A percentile compares a stretch with the other conserved stretches of the same genome.
Conservation (phyloP, 495 filamentous ascomycete genomes). For the Lasiosphaeriaceae sp. region DNA sequence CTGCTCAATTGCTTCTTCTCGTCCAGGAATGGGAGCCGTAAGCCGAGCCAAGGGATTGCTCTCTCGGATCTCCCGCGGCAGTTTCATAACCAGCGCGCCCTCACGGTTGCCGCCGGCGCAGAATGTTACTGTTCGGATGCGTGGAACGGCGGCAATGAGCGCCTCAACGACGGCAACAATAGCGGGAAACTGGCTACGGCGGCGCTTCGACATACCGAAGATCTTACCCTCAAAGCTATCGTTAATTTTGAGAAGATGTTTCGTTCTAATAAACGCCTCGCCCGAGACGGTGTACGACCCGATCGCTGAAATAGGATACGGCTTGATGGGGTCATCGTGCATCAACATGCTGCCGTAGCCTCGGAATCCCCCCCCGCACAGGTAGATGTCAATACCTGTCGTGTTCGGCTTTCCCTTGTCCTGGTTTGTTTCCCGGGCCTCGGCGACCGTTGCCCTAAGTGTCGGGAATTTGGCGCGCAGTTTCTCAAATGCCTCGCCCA, state of each 20-base stretch:
- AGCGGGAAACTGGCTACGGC: conserved; percentile 77
- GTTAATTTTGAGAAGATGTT: conserved; percentile 53
- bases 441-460: conserved; percentile 44
- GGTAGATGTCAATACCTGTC: conserved; percentile 67
- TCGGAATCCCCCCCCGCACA: conserved; percentile 87
- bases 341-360: conserved; percentile 88
- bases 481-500: conserved; percentile 60
- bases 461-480: conserved; percentile 53
- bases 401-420: too few species aligned
- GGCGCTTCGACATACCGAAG: conserved; percentile 79
- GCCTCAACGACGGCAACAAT: conserved; percentile 74
- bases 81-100: conserved; percentile 67
- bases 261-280: conserved; percentile 58
- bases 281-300: conserved; percentile 70
- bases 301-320: conserved; percentile 82
- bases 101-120: conserved; percentile 84
- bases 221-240: conserved; percentile 54
- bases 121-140: conserved; percentile 71
- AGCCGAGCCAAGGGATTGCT: conserved; percentile 59
- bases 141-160: conserved; percentile 63
- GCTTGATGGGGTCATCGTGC: conserved; percentile 59
- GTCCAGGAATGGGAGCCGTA: conserved; percentile 16
- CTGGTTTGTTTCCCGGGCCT: conserved; percentile 49
- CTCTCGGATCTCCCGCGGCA: conserved; percentile 54
- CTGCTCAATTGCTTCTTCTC: conserved; percentile 33